Percentiles rank a stretch among this genome's conserved stretches.
Conservation (phyloP, 1,284 basidiomycete genomes). For the Agroathelia rolfsii region DNA sequence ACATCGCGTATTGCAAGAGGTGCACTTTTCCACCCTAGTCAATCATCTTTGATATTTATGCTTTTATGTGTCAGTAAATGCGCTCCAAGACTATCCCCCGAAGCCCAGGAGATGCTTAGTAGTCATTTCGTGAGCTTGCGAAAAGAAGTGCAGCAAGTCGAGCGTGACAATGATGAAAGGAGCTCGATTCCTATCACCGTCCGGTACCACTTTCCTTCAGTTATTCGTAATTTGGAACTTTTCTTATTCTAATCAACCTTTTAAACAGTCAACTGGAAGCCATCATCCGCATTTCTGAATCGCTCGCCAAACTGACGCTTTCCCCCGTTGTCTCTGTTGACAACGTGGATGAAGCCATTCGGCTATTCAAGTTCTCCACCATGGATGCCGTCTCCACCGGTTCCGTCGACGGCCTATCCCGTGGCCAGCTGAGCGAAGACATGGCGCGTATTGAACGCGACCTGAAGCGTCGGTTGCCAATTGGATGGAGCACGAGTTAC, state of each 20-base stretch:
- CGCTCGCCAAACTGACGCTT: conserved; percentile 90
- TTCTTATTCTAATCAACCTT: conserved; percentile 7
- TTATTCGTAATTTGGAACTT: not conserved
- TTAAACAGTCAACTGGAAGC: conserved; percentile 86
- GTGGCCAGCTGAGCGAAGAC: conserved; percentile 91
- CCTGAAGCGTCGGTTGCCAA: conserved; percentile 78
- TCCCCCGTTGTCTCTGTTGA: conserved; percentile 81
- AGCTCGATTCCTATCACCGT: conserved; percentile 98
- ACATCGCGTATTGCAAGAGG: conserved; percentile 94
- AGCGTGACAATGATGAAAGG: conserved; percentile 93
- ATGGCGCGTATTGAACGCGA: conserved; percentile 91
- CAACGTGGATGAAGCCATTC: conserved; percentile 97
- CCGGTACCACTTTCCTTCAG: no score
- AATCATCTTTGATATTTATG: no score
- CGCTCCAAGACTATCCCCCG: conserved; percentile 85
- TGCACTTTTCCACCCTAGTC: conserved; percentile 25
- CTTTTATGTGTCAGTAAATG: conserved; percentile 93
- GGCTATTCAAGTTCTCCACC: conserved; percentile 96
- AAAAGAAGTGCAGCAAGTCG: conserved; percentile 93
- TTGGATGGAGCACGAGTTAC: conserved; percentile 96
- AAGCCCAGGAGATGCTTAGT: conserved; percentile 94
- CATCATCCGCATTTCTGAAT: conserved; percentile 97
- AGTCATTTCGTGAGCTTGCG: conserved; percentile 94
- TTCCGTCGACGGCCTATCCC: conserved; percentile 85
- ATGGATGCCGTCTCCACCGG: conserved; percentile 98